Percentiles rank a stretch among this genome's conserved stretches.
Conservation (phyloP, 2,329 filamentous ascomycete genomes). For the Akanthomyces muscarius region DNA sequence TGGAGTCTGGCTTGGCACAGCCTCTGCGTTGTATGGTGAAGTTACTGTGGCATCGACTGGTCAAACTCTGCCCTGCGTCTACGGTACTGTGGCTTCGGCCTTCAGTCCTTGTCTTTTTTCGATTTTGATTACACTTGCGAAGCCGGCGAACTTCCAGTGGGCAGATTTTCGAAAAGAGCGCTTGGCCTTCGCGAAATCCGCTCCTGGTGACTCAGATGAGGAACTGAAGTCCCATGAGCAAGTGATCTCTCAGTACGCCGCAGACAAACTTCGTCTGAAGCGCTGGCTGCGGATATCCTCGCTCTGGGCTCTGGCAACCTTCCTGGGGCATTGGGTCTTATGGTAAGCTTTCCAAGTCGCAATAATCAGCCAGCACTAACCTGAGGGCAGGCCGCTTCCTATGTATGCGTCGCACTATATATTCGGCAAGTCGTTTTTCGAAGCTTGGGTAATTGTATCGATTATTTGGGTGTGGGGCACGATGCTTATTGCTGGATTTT, state of each 20-base stretch:
- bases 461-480: slow-evolving; percentile 53
- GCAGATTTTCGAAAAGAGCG: slow-evolving; percentile 37
- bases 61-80: slow-evolving; percentile 46
- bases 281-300: slow-evolving; percentile 44
- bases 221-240: slow-evolving; percentile 25
- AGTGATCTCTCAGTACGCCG: slow-evolving; percentile 24
- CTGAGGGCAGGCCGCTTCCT: slow-evolving; percentile 38
- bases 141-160: slow-evolving; percentile 40
- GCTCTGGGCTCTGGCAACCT: slow-evolving; percentile 45
- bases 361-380: neutral
- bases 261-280: slow-evolving; percentile 36
- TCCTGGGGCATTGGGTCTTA: slow-evolving; percentile 49
- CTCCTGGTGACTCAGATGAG: slow-evolving; percentile 19
- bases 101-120: slow-evolving; percentile 42
- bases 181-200: slow-evolving; percentile 32
- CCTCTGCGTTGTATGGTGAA: slow-evolving; percentile 42
- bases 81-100: slow-evolving; percentile 48
- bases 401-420: slow-evolving; percentile 52
- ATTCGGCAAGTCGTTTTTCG: slow-evolving; percentile 45
- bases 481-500: slow-evolving; percentile 46
- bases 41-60: slow-evolving; percentile 47
- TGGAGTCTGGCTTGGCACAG: slow-evolving; percentile 49
- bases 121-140: slow-evolving; percentile 41
- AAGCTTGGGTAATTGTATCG: slow-evolving; percentile 46
- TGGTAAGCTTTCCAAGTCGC: slow-evolving; percentile 33